Conservation (phyloP, 805 yeast genomes). For the Citeromyces matritensis region DNA sequence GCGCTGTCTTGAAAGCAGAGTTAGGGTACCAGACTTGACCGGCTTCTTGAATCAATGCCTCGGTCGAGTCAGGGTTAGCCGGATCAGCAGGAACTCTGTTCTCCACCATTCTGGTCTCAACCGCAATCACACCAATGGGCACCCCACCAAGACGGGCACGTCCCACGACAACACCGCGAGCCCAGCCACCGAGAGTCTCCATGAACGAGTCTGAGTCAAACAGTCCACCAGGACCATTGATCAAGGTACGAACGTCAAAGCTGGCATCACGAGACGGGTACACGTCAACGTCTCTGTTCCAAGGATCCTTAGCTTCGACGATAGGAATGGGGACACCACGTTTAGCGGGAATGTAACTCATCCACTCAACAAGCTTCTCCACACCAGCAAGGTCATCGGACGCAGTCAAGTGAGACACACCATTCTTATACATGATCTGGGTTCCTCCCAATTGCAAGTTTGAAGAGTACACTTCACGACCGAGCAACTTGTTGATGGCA, state of each 20-base stretch:
- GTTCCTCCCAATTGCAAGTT: slow-evolving; percentile 98
- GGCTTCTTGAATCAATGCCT: slow-evolving; percentile 79
- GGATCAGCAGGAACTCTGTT: slow-evolving; percentile 95
- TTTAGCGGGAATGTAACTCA: slow-evolving; percentile 86
- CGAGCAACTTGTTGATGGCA: slow-evolving; percentile 90
- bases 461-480: slow-evolving; percentile 93
- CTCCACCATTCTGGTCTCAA: slow-evolving; percentile 83
- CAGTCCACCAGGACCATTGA: slow-evolving; percentile 81
- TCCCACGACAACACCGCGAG: slow-evolving; percentile 96
- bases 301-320: slow-evolving; percentile 61
- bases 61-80: slow-evolving; percentile 92
- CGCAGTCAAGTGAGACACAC: slow-evolving; percentile 98
- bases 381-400: slow-evolving; percentile 94
- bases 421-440: slow-evolving; percentile 95
- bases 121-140: slow-evolving; percentile 96
- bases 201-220: slow-evolving; percentile 90
- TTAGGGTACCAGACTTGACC: slow-evolving; percentile 99
- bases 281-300: slow-evolving; percentile 91
- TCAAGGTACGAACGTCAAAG: slow-evolving; percentile 91
- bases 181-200: slow-evolving; percentile 97
- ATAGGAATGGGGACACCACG: slow-evolving; percentile 87
- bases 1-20: slow-evolving; percentile 98
- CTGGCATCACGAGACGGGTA: slow-evolving; percentile 57
- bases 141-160: slow-evolving; percentile 98
- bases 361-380: slow-evolving; percentile 87